A percentile compares a stretch with the other conserved stretches of the same genome.
Evolutionary conservation across 805 yeast species (phyloP).

Genomic region (Saccharomycodes ludwigii): DNA sequence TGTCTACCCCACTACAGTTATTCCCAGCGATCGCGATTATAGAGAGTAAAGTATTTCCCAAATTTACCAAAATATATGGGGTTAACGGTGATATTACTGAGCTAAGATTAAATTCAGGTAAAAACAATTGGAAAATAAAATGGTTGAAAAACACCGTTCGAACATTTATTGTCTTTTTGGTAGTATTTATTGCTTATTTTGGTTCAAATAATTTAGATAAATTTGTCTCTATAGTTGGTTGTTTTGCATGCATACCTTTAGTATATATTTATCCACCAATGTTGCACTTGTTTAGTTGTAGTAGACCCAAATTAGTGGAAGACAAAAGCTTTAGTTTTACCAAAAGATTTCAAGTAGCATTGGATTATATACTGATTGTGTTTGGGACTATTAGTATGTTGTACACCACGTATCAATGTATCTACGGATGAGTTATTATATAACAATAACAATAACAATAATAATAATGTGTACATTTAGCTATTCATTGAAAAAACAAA

Average conservation of each 20-base stretch:
- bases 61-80: constrained; percentile 16
- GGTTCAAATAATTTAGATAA: constrained; percentile 62
- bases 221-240: constrained; percentile 72
- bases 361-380: constrained; percentile 37
- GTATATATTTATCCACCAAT: constrained; percentile 81
- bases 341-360: constrained; percentile 23
- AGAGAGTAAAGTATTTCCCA: constrained; percentile 48
- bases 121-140: constrained; percentile 36
- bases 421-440: constrained; percentile 21
- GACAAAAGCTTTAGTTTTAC: constrained; percentile 9
- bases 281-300: constrained; percentile 48
- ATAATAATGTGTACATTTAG: not conserved
- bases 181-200: constrained; percentile 46
- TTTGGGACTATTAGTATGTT: constrained; percentile 52
- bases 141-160: constrained; percentile 59
- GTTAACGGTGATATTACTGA: constrained; percentile 9
- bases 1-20: constrained; percentile 71
- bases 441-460: not conserved
- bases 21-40: constrained; percentile 69
- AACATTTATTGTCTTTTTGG: constrained; percentile 37
- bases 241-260: constrained; percentile 76
- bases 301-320: constrained; percentile 14
- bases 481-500: too few relatives aligned
- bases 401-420: constrained; percentile 54
- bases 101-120: constrained; percentile 36